Evolutionary conservation across 1,284 basidiomycete genomes (phyloP).

Genomic region (Cerioporus squamosus): DNA sequence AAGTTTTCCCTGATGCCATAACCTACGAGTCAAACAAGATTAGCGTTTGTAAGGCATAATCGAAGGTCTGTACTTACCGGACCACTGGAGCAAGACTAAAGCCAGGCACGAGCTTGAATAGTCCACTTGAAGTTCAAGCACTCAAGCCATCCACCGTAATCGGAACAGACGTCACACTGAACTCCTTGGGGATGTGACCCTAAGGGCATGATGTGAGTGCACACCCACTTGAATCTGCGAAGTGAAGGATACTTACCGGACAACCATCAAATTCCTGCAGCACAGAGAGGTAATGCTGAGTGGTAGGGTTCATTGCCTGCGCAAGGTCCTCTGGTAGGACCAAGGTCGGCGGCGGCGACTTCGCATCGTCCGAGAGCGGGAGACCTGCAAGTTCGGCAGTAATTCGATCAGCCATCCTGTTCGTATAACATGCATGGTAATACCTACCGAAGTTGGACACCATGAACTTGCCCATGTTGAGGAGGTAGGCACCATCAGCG

Average conservation of each 20-base stretch:
- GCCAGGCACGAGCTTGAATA: too few relatives aligned
- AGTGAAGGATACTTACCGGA: conserved; percentile 5
- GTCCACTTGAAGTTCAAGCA: too few relatives aligned
- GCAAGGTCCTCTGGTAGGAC: conserved; percentile 4
- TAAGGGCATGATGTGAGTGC: not conserved
- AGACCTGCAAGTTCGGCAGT: conserved; percentile 9
- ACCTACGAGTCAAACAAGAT: too few relatives aligned
- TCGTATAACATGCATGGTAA: not conserved
- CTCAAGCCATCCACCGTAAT: not conserved
- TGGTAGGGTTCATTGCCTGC: not conserved
- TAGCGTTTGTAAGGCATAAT: too few relatives aligned
- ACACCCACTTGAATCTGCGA: not conserved
- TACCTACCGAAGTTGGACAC: conserved; percentile 29
- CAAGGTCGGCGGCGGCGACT: conserved; percentile 13
- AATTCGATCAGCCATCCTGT: not conserved
- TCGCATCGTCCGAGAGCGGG: conserved; percentile 5
- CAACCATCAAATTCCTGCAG: conserved; percentile 18
- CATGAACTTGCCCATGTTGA: conserved; percentile 25
- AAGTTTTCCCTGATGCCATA: too few relatives aligned
- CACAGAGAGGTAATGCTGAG: conserved; percentile 10
- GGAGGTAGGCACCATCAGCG: conserved; percentile 21
- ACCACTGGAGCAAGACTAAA: too few relatives aligned
- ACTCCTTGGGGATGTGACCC: conserved; percentile 19
- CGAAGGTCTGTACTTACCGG: too few relatives aligned
- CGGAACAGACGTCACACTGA: conserved; percentile 18